Conservation (phyloP, 2,329 filamentous ascomycete species). For the Pseudocercospora macadamiae region DNA sequence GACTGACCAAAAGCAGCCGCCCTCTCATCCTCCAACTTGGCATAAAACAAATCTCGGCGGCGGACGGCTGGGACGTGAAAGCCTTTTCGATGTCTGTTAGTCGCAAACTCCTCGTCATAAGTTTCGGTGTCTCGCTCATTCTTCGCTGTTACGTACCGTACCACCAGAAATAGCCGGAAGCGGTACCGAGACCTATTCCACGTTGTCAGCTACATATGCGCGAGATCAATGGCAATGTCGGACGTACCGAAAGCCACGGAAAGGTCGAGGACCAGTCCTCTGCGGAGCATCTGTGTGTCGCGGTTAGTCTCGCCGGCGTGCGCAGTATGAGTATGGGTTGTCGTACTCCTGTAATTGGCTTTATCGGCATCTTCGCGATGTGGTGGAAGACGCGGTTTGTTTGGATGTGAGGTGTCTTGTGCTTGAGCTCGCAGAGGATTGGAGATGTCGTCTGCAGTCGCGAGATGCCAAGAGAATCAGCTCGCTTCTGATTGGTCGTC, state of each 20-base stretch:
- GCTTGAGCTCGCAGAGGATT: not conserved
- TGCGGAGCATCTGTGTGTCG: constrained; percentile 65
- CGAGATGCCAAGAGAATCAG: not conserved
- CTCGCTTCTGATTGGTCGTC: not conserved
- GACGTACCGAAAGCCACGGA: constrained; percentile 66
- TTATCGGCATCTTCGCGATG: constrained; percentile 39
- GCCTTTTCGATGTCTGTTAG: constrained; percentile 47
- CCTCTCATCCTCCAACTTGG: constrained; percentile 65
- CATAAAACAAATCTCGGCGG: constrained; percentile 65
- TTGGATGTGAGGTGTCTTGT: not conserved
- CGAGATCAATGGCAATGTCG: too few relatives aligned
- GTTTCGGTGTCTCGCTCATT: too few relatives aligned
- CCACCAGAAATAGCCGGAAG: constrained; percentile 68
- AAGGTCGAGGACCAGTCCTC: constrained; percentile 67
- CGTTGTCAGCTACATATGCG: not conserved
- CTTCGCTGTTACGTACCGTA: constrained; percentile 56
- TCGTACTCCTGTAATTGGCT: constrained; percentile 57
- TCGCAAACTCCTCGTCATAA: too few relatives aligned
- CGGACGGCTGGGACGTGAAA: constrained; percentile 68
- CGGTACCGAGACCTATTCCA: constrained; percentile 60
- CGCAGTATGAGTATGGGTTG: constrained; percentile 14
- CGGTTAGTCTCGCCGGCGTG: constrained; percentile 29
- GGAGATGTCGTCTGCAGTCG: constrained; percentile 3
- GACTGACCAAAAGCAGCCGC: constrained; percentile 50
- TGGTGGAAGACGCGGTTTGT: not conserved